Conservation (phyloP, 2,329 filamentous ascomycete species). For the Ophiostoma montium region DNA sequence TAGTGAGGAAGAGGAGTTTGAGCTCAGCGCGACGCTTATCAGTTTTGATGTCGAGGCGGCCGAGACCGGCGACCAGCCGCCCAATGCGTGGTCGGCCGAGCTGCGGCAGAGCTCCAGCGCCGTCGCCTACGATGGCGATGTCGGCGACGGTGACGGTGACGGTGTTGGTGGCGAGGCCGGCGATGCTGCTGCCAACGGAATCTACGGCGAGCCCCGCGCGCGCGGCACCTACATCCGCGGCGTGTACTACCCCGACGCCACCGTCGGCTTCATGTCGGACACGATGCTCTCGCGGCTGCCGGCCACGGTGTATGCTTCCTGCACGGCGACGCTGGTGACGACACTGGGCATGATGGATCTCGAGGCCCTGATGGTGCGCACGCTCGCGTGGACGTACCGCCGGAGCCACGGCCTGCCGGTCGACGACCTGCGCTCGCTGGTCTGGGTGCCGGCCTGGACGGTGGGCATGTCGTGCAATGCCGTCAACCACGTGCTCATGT, state of each 20-base stretch:
- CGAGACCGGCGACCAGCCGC: slow-evolving; percentile 34
- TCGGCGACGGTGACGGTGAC: too few relatives aligned
- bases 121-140: slow-evolving; percentile 1
- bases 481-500: slow-evolving; percentile 30
- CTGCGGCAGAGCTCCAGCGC: slow-evolving; percentile 31
- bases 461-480: slow-evolving; percentile 24
- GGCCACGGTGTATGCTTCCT: slow-evolving; percentile 30
- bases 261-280: slow-evolving; percentile 19
- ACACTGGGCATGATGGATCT: slow-evolving; percentile 31
- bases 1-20: slow-evolving; percentile 39
- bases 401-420: slow-evolving; percentile 23
- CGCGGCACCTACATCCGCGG: slow-evolving; percentile 6
- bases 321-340: slow-evolving; percentile 29
- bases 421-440: slow-evolving; percentile 25
- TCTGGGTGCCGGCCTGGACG: slow-evolving; percentile 17
- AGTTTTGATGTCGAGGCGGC: slow-evolving; percentile 47
- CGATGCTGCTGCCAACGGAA: not conserved
- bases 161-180: too few relatives aligned
- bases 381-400: slow-evolving; percentile 30
- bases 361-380: slow-evolving; percentile 31
- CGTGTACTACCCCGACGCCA: slow-evolving; percentile 1
- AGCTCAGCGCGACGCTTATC: slow-evolving; percentile 41
- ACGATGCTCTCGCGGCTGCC: slow-evolving; percentile 38
- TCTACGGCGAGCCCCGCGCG: not conserved
- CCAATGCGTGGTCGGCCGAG: slow-evolving; percentile 45